Base-by-base conservation (phyloP, 345 rosid species). In the Eucalyptus leucophloia region DNA sequence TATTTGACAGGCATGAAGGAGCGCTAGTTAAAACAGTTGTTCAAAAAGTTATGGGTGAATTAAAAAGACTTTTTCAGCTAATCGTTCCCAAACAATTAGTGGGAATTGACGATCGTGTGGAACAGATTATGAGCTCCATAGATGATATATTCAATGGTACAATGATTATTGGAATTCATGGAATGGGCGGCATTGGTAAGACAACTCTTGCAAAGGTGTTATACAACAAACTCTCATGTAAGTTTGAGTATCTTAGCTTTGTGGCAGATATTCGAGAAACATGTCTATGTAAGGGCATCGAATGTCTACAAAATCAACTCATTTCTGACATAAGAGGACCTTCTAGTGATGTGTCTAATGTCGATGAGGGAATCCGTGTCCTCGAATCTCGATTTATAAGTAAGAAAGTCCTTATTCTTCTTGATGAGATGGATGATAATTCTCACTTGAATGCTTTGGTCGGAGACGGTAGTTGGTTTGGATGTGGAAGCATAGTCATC, bases 401-500 rank as follows among this genome's bases (percentile, higher is more conserved):
- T 67, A 67, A 67, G 12, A 67, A 67, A 67, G 80, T 17, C 12
- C 23, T 67, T 18, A 32, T 67, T 32, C 40, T 67, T 32, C 21
- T 67, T 67, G 80, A 67, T 15, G 80, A 67, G 2, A 17, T 67
- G 6, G 42, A 67, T 32, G 40, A 32, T 67, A 32, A 32, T 67
- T n/a, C 80, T 67, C 80, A 67, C 81, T 69, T 69, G 42, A 9
- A 17, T 16, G 81, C 42, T 69, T 69, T 69, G 42, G 81, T 10
- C 1, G 81, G 42, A 69, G 40, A 69, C 0, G 77, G 21, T 30
- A 69, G 24, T 69, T 69, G 81, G 81, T 32, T 32, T 69, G 11
- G 7, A 32, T 0, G 0, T 12, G 23, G 42, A 69, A 69, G 81
- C 21, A 0, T 34, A 32, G 21, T 32, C 81, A 34, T 69, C 42